phyloP scores from a whole-genome alignment of 2,329 filamentous ascomycete species.

The Trichophyton verrucosum region DNA sequence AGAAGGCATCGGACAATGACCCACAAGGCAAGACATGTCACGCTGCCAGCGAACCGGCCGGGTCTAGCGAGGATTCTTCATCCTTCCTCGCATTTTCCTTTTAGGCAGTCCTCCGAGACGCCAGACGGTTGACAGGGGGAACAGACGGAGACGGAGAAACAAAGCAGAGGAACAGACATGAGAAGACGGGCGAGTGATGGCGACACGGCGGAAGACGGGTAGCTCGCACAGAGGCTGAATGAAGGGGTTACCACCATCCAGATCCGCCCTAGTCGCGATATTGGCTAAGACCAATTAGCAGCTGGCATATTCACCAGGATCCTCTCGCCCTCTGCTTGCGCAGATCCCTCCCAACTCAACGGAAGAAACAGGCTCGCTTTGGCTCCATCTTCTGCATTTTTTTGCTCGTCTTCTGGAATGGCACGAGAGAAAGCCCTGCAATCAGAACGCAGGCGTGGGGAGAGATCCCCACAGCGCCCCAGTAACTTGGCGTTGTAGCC shows the following conservation, averaged over 20 bases:
- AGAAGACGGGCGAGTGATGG: not conserved
- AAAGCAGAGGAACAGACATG: no score
- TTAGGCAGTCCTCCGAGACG: not conserved
- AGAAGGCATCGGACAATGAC: not conserved
- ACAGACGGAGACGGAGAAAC: no score
- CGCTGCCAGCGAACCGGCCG: not conserved
- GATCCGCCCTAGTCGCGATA: slow-evolving; percentile 2
- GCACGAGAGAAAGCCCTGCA: not conserved
- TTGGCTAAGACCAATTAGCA: slow-evolving; percentile 1
- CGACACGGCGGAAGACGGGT: not conserved
- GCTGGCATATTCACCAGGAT: slow-evolving; percentile 72
- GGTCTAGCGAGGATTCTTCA: slow-evolving; percentile 2
- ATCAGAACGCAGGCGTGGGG: slow-evolving; percentile 1
- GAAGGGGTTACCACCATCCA: slow-evolving; percentile 1
- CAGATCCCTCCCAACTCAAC: slow-evolving; percentile 49
- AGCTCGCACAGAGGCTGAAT: not conserved
- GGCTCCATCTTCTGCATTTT: not conserved
- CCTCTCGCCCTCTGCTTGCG: slow-evolving; percentile 99
- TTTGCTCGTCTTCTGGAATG: slow-evolving; percentile 1
- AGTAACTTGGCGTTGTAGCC: slow-evolving; percentile 10
- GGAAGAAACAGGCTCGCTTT: not conserved
- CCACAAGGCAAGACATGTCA: not conserved
- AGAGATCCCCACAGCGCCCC: slow-evolving; percentile 2
- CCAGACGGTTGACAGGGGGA: not conserved
- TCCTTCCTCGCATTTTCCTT: slow-evolving; percentile 1